Conservation (phyloP, 129 eudicot genomes). For the Gnaphalium uliginosum region DNA sequence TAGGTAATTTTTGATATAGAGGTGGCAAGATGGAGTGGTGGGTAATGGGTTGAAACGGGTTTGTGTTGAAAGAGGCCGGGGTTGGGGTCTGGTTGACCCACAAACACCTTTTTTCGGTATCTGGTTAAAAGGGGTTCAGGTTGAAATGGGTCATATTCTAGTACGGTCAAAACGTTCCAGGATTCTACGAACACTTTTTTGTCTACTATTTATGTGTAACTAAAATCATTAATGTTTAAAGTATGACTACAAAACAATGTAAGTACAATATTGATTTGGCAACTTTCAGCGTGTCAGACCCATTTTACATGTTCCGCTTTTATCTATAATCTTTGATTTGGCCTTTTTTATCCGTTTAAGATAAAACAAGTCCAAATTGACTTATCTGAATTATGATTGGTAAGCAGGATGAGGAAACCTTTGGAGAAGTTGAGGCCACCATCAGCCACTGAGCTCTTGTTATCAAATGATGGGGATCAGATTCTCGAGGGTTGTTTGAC, state of each 20-base stretch:
- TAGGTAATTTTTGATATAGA: conserved; percentile 44
- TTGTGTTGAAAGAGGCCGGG: not conserved
- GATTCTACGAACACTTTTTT: too few species aligned
- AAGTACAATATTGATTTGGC: too few species aligned
- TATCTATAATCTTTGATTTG: not conserved
- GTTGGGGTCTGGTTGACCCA: not conserved
- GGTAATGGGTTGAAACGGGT: not conserved
- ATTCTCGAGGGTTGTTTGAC: conserved; percentile 87
- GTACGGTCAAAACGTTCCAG: too few species aligned
- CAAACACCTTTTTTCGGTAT: not conserved
- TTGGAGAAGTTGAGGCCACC: conserved; percentile 93
- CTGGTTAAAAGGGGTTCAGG: not conserved
- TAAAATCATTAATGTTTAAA: not conserved
- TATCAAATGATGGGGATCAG: conserved; percentile 75
- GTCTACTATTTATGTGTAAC: too few species aligned
- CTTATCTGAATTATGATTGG: conserved; percentile 28
- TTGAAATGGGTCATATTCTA: too few species aligned
- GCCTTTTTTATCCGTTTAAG: not conserved
- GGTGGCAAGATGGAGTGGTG: not conserved
- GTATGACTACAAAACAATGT: not conserved
- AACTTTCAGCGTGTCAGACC: not conserved
- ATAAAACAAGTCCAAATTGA: not conserved
- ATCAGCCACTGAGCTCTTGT: conserved; percentile 67
- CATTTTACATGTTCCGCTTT: not conserved
- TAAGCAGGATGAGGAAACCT: conserved; percentile 69